Percentiles rank a stretch among this genome's conserved stretches.
phyloP scores from a whole-genome alignment of 768 basidiomycete species.

The Serendipita sp. region DNA sequence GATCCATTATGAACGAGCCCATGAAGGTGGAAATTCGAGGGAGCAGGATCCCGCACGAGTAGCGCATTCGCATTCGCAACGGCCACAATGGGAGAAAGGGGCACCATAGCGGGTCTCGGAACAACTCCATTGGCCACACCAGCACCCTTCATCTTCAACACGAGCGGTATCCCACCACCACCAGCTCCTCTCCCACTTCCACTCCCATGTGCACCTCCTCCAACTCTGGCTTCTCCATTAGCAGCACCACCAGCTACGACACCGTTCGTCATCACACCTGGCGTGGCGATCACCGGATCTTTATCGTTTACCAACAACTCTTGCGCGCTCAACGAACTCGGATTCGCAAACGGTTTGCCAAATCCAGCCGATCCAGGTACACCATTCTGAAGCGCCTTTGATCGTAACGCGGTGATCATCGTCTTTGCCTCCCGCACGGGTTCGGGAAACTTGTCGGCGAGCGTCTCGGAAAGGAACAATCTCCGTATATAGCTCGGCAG shows the following conservation, averaged over 20 bases:
- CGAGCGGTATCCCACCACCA: not conserved
- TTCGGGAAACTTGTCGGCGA: conserved; percentile 44
- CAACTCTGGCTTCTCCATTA: not conserved
- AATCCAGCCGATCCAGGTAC: not conserved
- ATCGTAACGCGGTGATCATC: not conserved
- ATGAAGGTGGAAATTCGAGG: not conserved
- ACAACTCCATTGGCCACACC: not conserved
- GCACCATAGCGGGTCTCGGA: not conserved
- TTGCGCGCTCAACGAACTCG: not conserved
- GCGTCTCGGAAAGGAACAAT: conserved; percentile 44
- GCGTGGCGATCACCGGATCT: not conserved
- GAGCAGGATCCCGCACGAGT: not conserved
- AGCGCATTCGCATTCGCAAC: not conserved
- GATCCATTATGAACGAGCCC: not conserved
- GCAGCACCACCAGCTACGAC: not conserved
- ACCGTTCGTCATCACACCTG: not conserved
- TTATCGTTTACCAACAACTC: not conserved
- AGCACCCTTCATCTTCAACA: not conserved
- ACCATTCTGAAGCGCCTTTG: not conserved
- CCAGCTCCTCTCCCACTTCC: not conserved
- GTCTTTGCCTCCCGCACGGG: not conserved
- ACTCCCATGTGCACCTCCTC: not conserved
- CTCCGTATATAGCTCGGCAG: conserved; percentile 24
- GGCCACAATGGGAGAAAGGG: not conserved
- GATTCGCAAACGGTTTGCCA: not conserved